Conservation (phyloP, 306 rosid species). For the Vachellia pachyceras region DNA sequence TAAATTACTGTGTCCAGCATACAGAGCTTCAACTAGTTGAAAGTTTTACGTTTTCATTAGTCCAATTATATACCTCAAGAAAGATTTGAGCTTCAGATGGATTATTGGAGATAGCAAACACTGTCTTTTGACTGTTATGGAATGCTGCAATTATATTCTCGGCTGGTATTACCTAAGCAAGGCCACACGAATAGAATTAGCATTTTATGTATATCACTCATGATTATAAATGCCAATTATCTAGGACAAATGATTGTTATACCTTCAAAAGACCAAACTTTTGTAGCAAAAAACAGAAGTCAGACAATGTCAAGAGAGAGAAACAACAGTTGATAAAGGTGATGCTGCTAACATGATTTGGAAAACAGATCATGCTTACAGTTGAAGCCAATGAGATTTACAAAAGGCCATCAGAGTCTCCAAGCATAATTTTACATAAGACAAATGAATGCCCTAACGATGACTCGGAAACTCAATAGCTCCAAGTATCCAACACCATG, state of each 20-base stretch:
- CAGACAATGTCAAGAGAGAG: constrained; percentile 19
- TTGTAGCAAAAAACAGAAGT: constrained; percentile 16
- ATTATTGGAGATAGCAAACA: constrained; percentile 66
- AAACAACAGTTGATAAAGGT: background rate
- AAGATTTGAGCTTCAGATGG: constrained; percentile 72
- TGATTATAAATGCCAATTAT: constrained; percentile 6
- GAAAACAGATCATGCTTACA: background rate
- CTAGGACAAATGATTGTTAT: background rate
- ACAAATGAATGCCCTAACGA: constrained; percentile 19
- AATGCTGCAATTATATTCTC: constrained; percentile 91
- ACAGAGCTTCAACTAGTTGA: background rate
- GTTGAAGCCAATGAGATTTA: background rate
- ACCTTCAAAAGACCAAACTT: constrained; percentile 6
- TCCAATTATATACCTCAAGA: constrained; percentile 69
- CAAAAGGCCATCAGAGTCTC: background rate
- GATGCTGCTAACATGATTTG: constrained; percentile 1
- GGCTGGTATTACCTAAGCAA: constrained; percentile 78
- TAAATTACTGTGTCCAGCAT: background rate
- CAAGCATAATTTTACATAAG: constrained; percentile 8
- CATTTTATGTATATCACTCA: background rate
- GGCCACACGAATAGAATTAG: constrained; percentile 26
- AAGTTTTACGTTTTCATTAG: background rate
- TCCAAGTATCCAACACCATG: constrained; percentile 28
- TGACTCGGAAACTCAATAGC: background rate
- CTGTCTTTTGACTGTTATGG: constrained; percentile 74